Conservation (phyloP, 2,329 filamentous ascomycete genomes). For the Cercospora zeina region DNA sequence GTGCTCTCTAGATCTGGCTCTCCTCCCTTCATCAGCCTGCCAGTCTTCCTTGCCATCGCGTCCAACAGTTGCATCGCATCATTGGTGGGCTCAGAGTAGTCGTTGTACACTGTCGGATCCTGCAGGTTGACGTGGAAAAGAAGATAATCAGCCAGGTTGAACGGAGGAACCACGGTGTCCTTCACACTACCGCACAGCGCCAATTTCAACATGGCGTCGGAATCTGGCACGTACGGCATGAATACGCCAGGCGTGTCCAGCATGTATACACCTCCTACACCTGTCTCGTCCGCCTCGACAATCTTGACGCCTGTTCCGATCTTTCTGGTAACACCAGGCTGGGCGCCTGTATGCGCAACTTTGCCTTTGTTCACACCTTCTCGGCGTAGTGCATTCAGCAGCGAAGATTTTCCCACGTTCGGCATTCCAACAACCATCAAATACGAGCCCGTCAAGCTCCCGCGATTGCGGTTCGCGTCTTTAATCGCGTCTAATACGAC, state of each 20-base stretch:
- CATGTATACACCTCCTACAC: slow-evolving; percentile 67
- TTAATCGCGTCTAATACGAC: slow-evolving; percentile 55
- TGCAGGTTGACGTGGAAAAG: slow-evolving; percentile 77
- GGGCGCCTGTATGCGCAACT: slow-evolving; percentile 76
- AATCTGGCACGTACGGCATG: slow-evolving; percentile 81
- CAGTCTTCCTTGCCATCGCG: slow-evolving; percentile 70
- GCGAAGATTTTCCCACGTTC: slow-evolving; percentile 91
- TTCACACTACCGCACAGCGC: slow-evolving; percentile 88
- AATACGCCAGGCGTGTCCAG: slow-evolving; percentile 95
- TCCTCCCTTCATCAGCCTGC: slow-evolving; percentile 73
- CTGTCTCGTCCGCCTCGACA: slow-evolving; percentile 57
- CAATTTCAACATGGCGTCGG: slow-evolving; percentile 92
- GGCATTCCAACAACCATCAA: slow-evolving; percentile 95
- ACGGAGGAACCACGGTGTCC: slow-evolving; percentile 75
- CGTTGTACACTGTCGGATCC: slow-evolving; percentile 62
- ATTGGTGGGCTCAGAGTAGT: slow-evolving; percentile 74
- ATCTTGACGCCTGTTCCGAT: slow-evolving; percentile 78
- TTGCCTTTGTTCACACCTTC: slow-evolving; percentile 67
- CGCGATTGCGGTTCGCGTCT: slow-evolving; percentile 50
- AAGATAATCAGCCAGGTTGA: slow-evolving; percentile 84
- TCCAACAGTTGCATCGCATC: slow-evolving; percentile 73
- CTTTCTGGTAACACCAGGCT: slow-evolving; percentile 88
- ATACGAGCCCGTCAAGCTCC: slow-evolving; percentile 75
- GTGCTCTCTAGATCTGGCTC: slow-evolving; percentile 68
- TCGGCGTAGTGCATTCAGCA: slow-evolving; percentile 82